Evolutionary conservation across 202 grass and related monocot genomes (phyloP).

Genomic region (Hordeum pubiflorum): DNA sequence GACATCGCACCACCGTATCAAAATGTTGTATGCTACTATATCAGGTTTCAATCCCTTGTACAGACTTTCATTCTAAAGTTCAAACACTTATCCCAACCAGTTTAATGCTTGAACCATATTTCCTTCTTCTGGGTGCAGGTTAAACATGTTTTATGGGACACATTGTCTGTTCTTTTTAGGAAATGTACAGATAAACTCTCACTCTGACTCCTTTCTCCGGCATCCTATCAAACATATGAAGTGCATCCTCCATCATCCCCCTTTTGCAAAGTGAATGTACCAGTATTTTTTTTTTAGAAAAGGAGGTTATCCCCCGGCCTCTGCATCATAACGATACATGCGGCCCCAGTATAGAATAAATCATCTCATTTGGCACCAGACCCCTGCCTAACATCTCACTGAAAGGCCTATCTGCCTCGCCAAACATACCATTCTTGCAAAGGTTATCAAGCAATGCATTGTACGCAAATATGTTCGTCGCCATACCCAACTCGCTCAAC

Average conservation of each 20-base stretch:
- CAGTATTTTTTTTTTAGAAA: too few relatives aligned
- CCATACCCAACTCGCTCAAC: slow-evolving; percentile 44
- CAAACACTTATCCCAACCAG: too few relatives aligned
- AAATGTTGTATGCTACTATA: too few relatives aligned
- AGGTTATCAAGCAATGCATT: slow-evolving; percentile 70
- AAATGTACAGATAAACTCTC: slow-evolving; percentile 74
- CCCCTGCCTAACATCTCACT: slow-evolving; percentile 30
- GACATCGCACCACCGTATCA: too few relatives aligned
- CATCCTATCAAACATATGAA: slow-evolving; percentile 48
- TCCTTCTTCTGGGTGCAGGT: too few relatives aligned
- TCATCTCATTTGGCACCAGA: slow-evolving; percentile 54
- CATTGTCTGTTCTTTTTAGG: not conserved
- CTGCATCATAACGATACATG: too few relatives aligned
- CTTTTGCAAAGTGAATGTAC: slow-evolving; percentile 69
- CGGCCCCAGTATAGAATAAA: slow-evolving; percentile 67
- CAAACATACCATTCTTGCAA: slow-evolving; percentile 46
- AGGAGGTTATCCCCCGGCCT: too few relatives aligned
- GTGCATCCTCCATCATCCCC: slow-evolving; percentile 41
- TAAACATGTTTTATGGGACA: too few relatives aligned
- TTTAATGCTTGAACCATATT: too few relatives aligned
- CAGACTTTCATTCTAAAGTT: too few relatives aligned
- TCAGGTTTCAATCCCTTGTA: too few relatives aligned
- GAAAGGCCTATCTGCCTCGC: slow-evolving; percentile 55
- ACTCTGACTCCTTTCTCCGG: slow-evolving; percentile 30
- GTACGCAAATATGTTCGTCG: slow-evolving; percentile 53